Conservation (phyloP, 1,139 yeast genomes). For the Kluyveromyces marxianus region DNA sequence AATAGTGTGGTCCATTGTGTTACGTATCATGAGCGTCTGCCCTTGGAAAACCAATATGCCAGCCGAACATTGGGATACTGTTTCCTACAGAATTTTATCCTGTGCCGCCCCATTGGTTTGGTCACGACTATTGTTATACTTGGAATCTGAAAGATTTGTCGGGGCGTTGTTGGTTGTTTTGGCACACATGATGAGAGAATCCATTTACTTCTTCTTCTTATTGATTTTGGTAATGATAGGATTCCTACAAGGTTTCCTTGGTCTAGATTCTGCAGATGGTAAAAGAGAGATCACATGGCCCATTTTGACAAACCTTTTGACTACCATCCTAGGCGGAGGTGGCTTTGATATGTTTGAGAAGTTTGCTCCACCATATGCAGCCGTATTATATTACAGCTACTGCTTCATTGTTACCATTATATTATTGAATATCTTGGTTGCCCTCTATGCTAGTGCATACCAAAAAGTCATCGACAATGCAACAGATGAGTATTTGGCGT, state of each 20-base stretch:
- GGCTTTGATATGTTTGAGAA: conserved; percentile 61
- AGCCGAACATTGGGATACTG: conserved; percentile 45
- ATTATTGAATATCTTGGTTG: conserved; percentile 73
- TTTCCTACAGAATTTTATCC: conserved; percentile 65
- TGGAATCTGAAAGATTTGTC: conserved; percentile 75
- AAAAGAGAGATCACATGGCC: conserved; percentile 62
- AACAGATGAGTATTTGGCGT: conserved; percentile 74
- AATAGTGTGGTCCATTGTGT: conserved; percentile 44
- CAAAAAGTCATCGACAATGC: conserved; percentile 77
- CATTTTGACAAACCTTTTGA: conserved; percentile 57
- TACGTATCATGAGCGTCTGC: conserved; percentile 48
- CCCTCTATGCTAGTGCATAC: conserved; percentile 79
- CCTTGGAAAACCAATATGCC: conserved; percentile 18
- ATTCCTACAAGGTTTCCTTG: conserved; percentile 79
- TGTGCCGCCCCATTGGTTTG: conserved; percentile 85
- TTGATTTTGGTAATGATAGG: conserved; percentile 67
- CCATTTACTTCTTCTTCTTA: conserved; percentile 69
- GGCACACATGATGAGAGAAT: conserved; percentile 81
- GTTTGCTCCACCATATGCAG: conserved; percentile 81
- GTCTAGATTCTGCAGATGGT: conserved; percentile 84
- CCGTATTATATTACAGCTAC: conserved; percentile 65
- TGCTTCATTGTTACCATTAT: conserved; percentile 68
- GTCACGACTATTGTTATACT: conserved; percentile 65
- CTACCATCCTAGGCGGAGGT: conserved; percentile 67
- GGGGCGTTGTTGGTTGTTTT: conserved; percentile 86